Evolutionary conservation across 164 flowering plant species (phyloP).

Genomic region (Amborella trichopoda): DNA sequence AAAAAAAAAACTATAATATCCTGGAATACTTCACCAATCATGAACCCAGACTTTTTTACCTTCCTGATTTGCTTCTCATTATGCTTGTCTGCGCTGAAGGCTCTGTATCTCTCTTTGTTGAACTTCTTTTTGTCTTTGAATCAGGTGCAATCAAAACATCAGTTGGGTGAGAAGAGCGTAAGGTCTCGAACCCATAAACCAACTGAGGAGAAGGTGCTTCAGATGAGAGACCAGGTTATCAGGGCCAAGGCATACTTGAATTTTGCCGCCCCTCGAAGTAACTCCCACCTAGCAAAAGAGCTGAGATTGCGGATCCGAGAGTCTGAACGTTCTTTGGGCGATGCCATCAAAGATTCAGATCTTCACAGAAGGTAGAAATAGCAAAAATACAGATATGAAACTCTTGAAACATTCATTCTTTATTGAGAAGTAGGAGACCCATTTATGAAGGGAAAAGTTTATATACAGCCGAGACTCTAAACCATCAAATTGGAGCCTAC

Average conservation of each 20-base stretch:
- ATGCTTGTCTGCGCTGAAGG: background rate
- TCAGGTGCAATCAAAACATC: slow-evolving; percentile 23
- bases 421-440: no score
- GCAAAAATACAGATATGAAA: no score
- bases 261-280: slow-evolving; percentile 51
- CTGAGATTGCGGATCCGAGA: slow-evolving; percentile 62
- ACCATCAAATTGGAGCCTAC: no score
- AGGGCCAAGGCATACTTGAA: slow-evolving; percentile 72
- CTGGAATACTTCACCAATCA: no score
- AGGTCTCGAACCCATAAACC: slow-evolving; percentile 14
- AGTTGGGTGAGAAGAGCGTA: slow-evolving; percentile 6
- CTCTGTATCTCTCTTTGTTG: background rate
- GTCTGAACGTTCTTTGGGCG: slow-evolving; percentile 60
- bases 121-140: slow-evolving; percentile 6
- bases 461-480: no score
- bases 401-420: no score
- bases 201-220: slow-evolving; percentile 56
- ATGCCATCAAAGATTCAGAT: slow-evolving; percentile 59
- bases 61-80: no score
- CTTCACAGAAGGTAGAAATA: slow-evolving; percentile 52
- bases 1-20: background rate
- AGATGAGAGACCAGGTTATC: slow-evolving; percentile 74
- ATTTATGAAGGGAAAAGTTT: no score
- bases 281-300: slow-evolving; percentile 69
- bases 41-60: no score